A percentile compares a stretch with the other conserved stretches of the same genome.
Conservation (phyloP, 139 green algal genomes). For the Volvox africanus region DNA sequence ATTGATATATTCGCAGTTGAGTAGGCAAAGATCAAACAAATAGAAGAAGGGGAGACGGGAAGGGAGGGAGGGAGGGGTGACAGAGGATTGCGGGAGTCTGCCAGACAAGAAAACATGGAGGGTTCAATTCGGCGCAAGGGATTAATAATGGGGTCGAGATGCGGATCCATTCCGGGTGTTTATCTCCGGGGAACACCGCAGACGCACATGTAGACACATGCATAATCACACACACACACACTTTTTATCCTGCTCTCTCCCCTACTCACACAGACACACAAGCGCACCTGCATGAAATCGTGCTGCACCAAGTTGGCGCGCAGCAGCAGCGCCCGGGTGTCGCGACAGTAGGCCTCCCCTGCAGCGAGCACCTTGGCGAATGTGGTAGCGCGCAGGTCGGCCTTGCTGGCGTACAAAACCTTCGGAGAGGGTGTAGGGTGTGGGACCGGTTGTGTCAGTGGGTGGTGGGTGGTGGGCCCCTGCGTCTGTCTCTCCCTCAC, state of each 20-base stretch:
- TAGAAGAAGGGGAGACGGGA: too few relatives aligned
- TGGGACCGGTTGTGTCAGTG: background rate
- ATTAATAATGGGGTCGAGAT: too few relatives aligned
- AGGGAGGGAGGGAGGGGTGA: too few relatives aligned
- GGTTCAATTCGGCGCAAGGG: too few relatives aligned
- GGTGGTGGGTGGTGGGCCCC: background rate
- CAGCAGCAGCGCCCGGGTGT: slow-evolving; percentile 83
- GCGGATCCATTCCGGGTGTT: too few relatives aligned
- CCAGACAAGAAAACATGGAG: too few relatives aligned
- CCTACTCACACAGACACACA: background rate
- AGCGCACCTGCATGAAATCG: slow-evolving; percentile 78
- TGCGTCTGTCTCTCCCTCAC: background rate
- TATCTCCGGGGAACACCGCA: too few relatives aligned
- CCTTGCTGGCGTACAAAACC: slow-evolving; percentile 80
- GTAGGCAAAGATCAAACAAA: too few relatives aligned
- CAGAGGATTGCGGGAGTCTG: too few relatives aligned
- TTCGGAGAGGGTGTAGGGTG: slow-evolving; percentile 1
- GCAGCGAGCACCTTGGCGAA: slow-evolving; percentile 71
- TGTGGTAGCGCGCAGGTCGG: slow-evolving; percentile 80
- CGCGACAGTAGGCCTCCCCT: slow-evolving; percentile 76
- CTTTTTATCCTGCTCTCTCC: background rate
- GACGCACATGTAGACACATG: background rate
- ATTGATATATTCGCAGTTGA: too few relatives aligned
- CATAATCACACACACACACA: background rate
- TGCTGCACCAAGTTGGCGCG: slow-evolving; percentile 83